phyloP scores from a whole-genome alignment of 176 grass and related monocot species.

The barley (Hordeum vulgare) region DNA sequence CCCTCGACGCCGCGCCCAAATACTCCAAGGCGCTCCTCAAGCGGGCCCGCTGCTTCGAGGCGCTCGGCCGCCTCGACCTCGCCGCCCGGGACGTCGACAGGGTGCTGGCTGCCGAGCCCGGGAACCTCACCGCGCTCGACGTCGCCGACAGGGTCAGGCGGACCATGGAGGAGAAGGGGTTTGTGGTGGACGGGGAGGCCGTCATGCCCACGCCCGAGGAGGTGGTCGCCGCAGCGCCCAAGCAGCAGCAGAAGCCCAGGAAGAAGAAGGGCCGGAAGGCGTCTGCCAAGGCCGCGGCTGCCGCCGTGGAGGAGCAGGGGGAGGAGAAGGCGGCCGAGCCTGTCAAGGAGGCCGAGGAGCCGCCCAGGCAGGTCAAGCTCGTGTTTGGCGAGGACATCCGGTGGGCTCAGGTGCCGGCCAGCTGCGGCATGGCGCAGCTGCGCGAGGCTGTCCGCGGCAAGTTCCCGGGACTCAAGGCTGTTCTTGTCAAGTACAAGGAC shows the following conservation, averaged over 20 bases:
- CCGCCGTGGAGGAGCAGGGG: constrained; percentile 30
- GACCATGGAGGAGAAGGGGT: constrained; percentile 64
- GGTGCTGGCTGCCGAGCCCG: constrained; percentile 63
- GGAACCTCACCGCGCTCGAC: constrained; percentile 74
- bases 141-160: constrained; percentile 60
- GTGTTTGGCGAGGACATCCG: constrained; percentile 90
- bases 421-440: constrained; percentile 58
- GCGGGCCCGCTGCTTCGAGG: constrained; percentile 81
- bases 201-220: constrained; percentile 44
- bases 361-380: constrained; percentile 61
- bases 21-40: constrained; percentile 91
- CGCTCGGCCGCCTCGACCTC: constrained; percentile 56
- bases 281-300: background rate
- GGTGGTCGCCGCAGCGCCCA: constrained; percentile 46
- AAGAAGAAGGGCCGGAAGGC: constrained; percentile 51
- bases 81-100: constrained; percentile 51
- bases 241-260: constrained; percentile 45
- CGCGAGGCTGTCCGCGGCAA: constrained; percentile 58
- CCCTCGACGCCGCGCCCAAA: constrained; percentile 49
- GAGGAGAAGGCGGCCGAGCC: constrained; percentile 24
- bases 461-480: constrained; percentile 62
- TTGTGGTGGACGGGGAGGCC: constrained; percentile 53
- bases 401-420: constrained; percentile 64
- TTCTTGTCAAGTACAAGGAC: constrained; percentile 87
- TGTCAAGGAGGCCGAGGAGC: constrained; percentile 37